A percentile compares a stretch with the other conserved stretches of the same genome.
Evolutionary conservation across 1,139 yeast genomes (phyloP).

Genomic region (Oligophagozyma castellii): DNA sequence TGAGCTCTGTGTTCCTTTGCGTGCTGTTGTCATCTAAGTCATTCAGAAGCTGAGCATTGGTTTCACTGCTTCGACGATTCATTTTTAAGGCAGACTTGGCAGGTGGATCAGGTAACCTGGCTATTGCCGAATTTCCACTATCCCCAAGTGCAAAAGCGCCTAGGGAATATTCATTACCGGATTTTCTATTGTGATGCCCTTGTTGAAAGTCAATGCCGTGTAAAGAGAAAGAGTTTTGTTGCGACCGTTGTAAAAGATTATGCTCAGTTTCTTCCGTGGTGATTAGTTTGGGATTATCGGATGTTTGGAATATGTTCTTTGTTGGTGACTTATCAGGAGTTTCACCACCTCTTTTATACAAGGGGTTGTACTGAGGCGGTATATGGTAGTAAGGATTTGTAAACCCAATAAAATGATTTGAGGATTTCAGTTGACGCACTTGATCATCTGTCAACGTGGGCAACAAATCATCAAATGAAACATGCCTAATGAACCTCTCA

Average conservation of each 20-base stretch:
- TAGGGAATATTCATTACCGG: slow-evolving; percentile 2
- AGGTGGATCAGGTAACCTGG: slow-evolving; percentile 27
- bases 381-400: slow-evolving; percentile 19
- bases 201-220: neutral
- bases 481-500: slow-evolving; percentile 17
- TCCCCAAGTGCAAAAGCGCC: slow-evolving; percentile 1
- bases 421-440: slow-evolving; percentile 10
- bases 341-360: slow-evolving; percentile 5
- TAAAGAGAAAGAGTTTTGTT: neutral
- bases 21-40: slow-evolving; percentile 18
- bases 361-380: slow-evolving; percentile 22
- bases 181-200: slow-evolving; percentile 3
- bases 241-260: neutral
- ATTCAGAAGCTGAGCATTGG: slow-evolving; percentile 9
- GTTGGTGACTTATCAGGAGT: neutral
- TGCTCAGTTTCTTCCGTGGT: slow-evolving; percentile 1
- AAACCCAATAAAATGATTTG: slow-evolving; percentile 12
- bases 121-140: no score
- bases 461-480: slow-evolving; percentile 24
- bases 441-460: slow-evolving; percentile 22
- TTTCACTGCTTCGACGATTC: slow-evolving; percentile 7
- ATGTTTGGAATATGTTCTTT: neutral
- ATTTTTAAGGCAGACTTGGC: slow-evolving; percentile 17
- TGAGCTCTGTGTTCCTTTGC: slow-evolving; percentile 18
- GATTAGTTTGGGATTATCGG: slow-evolving; percentile 1